phyloP scores from a whole-genome alignment of 2,329 filamentous ascomycete species.

The Chaetomiaceae sp. region DNA sequence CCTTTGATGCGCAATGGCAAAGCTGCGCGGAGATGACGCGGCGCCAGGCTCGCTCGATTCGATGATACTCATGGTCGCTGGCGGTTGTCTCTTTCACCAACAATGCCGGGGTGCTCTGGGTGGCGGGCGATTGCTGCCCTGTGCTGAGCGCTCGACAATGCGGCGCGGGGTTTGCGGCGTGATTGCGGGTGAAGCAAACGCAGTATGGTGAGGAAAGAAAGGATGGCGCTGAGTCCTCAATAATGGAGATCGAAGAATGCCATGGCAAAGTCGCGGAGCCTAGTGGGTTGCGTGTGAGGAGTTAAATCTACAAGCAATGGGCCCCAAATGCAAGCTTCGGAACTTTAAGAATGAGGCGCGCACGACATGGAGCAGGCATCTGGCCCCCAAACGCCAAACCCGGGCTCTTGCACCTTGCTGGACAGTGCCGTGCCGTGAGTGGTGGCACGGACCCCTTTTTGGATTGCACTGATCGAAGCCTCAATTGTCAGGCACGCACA shows the following conservation, averaged over 20 bases:
- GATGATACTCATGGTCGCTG: constrained; percentile 25
- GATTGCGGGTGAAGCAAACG: neutral
- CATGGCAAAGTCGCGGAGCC: constrained; percentile 13
- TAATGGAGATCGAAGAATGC: constrained; percentile 3
- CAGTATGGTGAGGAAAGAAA: neutral
- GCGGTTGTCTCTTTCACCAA: neutral
- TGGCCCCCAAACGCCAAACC: too few relatives aligned
- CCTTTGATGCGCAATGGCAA: constrained; percentile 53
- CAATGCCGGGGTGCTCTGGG: neutral
- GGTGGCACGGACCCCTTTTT: too few relatives aligned
- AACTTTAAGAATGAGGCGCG: neutral
- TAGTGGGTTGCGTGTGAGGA: neutral
- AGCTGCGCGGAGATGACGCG: constrained; percentile 48
- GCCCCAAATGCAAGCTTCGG: neutral
- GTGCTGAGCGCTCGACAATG: neutral
- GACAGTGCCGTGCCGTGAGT: constrained; percentile 5
- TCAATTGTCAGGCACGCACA: constrained; percentile 10
- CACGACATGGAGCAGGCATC: neutral
- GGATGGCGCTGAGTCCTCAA: constrained; percentile 19
- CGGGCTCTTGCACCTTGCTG: constrained; percentile 18
- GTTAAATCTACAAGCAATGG: constrained; percentile 3
- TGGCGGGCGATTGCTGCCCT: neutral
- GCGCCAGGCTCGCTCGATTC: constrained; percentile 20
- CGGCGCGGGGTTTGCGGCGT: neutral
- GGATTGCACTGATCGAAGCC: too few relatives aligned